These are phyloP conservation scores for Coprinopsis sp. DNA, from an alignment of 768 basidiomycete genomes.

Conservation along the genomic window DNA sequence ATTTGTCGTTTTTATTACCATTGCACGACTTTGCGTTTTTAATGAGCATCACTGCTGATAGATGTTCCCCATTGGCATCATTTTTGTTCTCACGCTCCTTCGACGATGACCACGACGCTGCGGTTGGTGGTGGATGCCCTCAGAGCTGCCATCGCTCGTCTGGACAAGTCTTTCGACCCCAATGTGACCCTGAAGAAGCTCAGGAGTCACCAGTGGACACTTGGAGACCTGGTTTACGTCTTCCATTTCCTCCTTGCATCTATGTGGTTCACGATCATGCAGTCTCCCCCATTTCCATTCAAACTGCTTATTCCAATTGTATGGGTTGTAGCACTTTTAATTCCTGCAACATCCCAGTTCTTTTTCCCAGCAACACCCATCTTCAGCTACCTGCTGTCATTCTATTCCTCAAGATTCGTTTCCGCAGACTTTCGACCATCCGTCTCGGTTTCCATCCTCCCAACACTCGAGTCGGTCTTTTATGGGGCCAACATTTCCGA, in stretches of 20 bases:
- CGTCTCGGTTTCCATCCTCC: constrained; percentile 89
- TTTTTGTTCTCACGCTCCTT: no score
- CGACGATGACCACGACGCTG: constrained; percentile 6
- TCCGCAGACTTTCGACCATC: constrained; percentile 69
- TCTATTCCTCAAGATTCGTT: constrained; percentile 84
- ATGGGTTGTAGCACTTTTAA: constrained; percentile 62
- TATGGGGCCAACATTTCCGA: constrained; percentile 99
- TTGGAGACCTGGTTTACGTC: constrained; percentile 57
- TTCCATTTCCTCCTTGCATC: constrained; percentile 57
- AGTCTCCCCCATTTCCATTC: constrained; percentile 58
- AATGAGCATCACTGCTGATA: no score
- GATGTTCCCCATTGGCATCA: no score
- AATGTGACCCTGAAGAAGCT: constrained; percentile 58
- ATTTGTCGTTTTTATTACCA: no score
- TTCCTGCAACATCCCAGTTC: constrained; percentile 89
- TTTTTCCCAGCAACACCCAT: constrained; percentile 86
- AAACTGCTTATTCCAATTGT: constrained; percentile 76
- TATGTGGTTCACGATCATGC: constrained; percentile 75
- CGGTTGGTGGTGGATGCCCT: constrained; percentile 37
- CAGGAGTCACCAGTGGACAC: constrained; percentile 49
- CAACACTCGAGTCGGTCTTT: constrained; percentile 89
- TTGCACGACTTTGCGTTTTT: no score
- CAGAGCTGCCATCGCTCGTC: constrained; percentile 54
- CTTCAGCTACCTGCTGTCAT: constrained; percentile 81
- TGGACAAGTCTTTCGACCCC: constrained; percentile 78